Evolutionary conservation across 345 rosid species (phyloP), one percentile per base, ranked within the genome.

Genomic region (Citrus trifoliata): DNA sequence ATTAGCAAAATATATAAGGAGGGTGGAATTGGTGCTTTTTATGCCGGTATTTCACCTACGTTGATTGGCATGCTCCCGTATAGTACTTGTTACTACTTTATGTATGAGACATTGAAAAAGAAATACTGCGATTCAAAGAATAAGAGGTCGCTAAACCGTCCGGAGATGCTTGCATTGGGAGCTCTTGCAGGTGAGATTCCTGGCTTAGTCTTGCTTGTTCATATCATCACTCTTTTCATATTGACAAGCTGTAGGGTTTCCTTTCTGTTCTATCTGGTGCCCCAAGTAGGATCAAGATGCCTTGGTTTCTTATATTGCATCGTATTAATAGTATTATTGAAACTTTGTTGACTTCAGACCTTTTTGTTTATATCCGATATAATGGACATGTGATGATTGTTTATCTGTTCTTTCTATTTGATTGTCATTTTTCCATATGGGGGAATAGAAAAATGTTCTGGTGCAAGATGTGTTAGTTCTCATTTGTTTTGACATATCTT

Each of bases 1-100:
- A 37, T 97, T 55, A 86, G 90, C 69, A 97, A 89, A 82, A 94
- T 97, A 62, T 82, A 91, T 58, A 91, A 83, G 80, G 93, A 93
- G 63, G 98, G 95, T 70, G 99, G 99, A 22, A 61, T 93, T 65
- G 84, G 98, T 75, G 96, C 89, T 81, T 91, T 97, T 79, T 92
- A 97, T 65, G 87, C 98, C 25, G 98, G 99, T 53, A 51, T 97
- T 71, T 85, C 88, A 65, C 99, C 99, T 24, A 93, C 98, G 6
- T 78, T 96, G 74, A 79, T 93, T 0, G 99, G 99, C 76, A 96
- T 96, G 99, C 97, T 96, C 85, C 99, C 99, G 1, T 95, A 93
- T 78, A 92, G 97, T 84, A 96, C 99, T 13, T 93, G 98, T 85
- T 97, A 86, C 84, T 97, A 97, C 86, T 97, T 94, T 82, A 89